Evolutionary conservation across 2,329 filamentous ascomycete genomes (phyloP), one percentile per base, ranked within the genome.

Genomic region (Cordyceps javanica): DNA sequence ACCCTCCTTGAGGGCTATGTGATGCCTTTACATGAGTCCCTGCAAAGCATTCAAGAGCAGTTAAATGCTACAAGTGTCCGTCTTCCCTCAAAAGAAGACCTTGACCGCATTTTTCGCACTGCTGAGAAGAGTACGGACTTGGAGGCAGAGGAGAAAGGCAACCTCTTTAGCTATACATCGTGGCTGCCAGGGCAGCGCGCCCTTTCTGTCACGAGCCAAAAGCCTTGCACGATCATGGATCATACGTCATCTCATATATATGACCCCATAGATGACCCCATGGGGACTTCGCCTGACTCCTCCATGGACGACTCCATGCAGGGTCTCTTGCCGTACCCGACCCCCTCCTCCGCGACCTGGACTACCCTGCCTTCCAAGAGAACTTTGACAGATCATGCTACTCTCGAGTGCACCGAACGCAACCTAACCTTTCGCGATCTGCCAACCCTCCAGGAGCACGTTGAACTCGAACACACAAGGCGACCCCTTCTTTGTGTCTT

Each of bases 401-500:
- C 36, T 14, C 53, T 28, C 30, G 62, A 65, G 41, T 46, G 58
- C 44, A 25, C 21, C 6, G 45, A 59, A 23, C 56, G 50, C 56
- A 36, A 50, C 34, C 34, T 44, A 19, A 61, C 64, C n/a, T 83
- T 82, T 68, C 73, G 76, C 30, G 78, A 81, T 60, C 66, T 71
- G 23, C 64, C 64, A 6, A 63, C 71, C 4, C 75, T 83, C 2
- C 72, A 79, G 49, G 76, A 72, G 51, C 80, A 85, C 65, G 70
- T 76, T 63, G 78, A 78, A 59, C 75, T 75, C 57, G 70, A 77
- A 26, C 83, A 87, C 65, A 79, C 76, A 2, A 80, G 82, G n/a
- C n/a, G n/a, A 1, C 80, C 83, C 0, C 94, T 93, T 66, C 77
- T 80, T 25, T 97, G 93, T 70, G 85, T 90, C 58, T 91, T 97